Evolutionary conservation across 257 asterid species (phyloP), one percentile per base, ranked within the genome.

Genomic region (Jasminum sambac): DNA sequence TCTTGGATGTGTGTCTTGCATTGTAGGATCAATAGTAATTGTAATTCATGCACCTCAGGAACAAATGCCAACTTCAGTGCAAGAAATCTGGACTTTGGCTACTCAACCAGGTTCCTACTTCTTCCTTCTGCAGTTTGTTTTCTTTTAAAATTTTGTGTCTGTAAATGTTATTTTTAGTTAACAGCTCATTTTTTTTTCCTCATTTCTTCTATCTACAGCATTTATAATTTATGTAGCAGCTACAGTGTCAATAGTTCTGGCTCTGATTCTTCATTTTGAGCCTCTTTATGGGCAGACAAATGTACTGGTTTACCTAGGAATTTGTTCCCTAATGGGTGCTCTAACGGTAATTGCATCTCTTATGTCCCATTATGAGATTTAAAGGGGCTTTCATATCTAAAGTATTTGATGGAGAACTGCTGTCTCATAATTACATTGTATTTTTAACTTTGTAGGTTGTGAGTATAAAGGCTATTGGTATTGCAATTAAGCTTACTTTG

Each of bases 391-490:
- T 30, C 65, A 64, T 36, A 12, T 43, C 26, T 40, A 10, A 39
- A 13, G 63, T 46, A 6, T 74, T 67, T 63, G 14, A 25, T 42
- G 34, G 66, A 38, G 41, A 77, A 46, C 68, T 39, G 37, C 19
- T 39, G 24, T 62, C 58, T 25, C 52, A 12, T 6, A 34, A 34
- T 26, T 55, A 24, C n/a, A 59, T 61, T 30, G 42, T 42, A 36
- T 57, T 64, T 73, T 14, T 52, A 34, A 34, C 41, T 16, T 19
- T 9, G 48, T 82, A 90, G 98, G 96, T 92, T 69, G 83, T 92
- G 55, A 92, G 98, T 84, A 85, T 92, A 73, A 92, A 92, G 84
- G 95, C 96, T 7, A 84, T 92, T 39, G 98, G 98, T 41, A 92
- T 92, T 66, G 98, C 96, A 58, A 90, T 92, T 42, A 92, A 86